phyloP scores from a whole-genome alignment of 805 yeast genomes.

The Kodamaea neixiangensis region DNA sequence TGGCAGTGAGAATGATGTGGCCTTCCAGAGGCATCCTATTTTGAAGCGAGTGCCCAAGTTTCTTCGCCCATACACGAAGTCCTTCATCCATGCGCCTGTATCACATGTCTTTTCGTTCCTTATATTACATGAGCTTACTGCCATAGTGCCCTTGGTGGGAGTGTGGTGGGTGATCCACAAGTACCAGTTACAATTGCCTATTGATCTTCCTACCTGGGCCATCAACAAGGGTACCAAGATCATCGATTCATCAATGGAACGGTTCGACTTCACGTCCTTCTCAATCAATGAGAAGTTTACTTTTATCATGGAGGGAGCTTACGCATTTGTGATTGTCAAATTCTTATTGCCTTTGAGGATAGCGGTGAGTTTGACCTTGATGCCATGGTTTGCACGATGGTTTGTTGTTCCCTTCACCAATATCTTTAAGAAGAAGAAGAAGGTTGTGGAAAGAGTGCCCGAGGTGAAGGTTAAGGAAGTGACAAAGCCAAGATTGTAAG shows the following conservation, averaged over 20 bases:
- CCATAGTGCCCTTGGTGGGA: constrained; percentile 67
- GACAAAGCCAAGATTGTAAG: constrained; percentile 37
- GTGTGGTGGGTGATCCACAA: constrained; percentile 68
- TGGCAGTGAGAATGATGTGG: neutral
- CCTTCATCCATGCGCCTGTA: constrained; percentile 56
- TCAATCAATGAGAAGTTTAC: constrained; percentile 53
- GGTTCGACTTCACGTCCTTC: constrained; percentile 31
- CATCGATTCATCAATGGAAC: constrained; percentile 53
- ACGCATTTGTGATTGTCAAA: constrained; percentile 72
- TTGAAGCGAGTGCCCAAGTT: constrained; percentile 50
- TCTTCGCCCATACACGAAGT: constrained; percentile 50
- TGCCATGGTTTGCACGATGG: constrained; percentile 59
- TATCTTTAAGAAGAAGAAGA: constrained; percentile 19
- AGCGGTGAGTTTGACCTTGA: constrained; percentile 48
- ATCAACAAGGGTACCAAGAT: constrained; percentile 58
- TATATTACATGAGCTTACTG: constrained; percentile 72
- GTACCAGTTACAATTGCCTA: constrained; percentile 50
- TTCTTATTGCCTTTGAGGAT: constrained; percentile 56
- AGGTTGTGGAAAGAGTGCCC: neutral
- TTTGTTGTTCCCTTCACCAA: constrained; percentile 48
- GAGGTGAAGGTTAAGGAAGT: constrained; percentile 23
- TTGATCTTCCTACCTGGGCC: constrained; percentile 60
- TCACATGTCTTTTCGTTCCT: constrained; percentile 65
- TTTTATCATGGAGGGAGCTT: constrained; percentile 69
- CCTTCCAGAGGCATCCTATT: constrained; percentile 22